Base-by-base conservation (phyloP, 2,329 filamentous ascomycete genomes). In the Fragosphaeria purpurea region DNA sequence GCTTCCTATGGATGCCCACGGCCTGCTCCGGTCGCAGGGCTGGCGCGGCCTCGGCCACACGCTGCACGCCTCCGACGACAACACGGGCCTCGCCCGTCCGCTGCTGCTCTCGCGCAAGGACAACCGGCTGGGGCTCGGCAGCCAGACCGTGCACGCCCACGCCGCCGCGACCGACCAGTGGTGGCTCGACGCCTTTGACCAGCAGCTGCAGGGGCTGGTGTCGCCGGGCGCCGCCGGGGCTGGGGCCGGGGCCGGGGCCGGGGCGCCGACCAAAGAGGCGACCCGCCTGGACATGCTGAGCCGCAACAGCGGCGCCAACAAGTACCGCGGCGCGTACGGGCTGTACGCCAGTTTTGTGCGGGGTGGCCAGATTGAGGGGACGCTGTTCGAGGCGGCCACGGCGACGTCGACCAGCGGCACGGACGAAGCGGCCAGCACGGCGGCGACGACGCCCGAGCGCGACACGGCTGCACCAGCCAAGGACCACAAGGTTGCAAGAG, bases 171-270 rank as follows among this genome's bases (percentile, higher is more conserved):
- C 75, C 59, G 91, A 96, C 63, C 89, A 95, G 65, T 98, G 93
- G 93, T 98, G 93, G 93, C 76, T 95, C 67, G 85, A 88, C 52
- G 93, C 93, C 9, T 96, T 95, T 59, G 91, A 97, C 67, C 83
- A 89, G 64, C 89, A 90, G 50, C 71, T 96, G 57, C 86, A 93
- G 66, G 86, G 84, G 4, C 75, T 95, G 48, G 85, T 86, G 62
- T 81, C 77, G 1, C 73, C 75, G 31, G 73, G 74, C 57, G 67
- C 77, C 57, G 74, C 80, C 48, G 73, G 74, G 57, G 67, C 77
- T 57, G 74, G 80, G 48, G 69, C 72, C 58, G 70, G 80, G 50
- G 67, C 77, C 58, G 72, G 76, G 78, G 22, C 22, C 2, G 53
- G 64, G 79, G 41, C 41, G 7, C 33, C 38, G 8, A 8, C 13